Base-by-base conservation (phyloP, 2,329 filamentous ascomycete species). In the Capronia americana region DNA sequence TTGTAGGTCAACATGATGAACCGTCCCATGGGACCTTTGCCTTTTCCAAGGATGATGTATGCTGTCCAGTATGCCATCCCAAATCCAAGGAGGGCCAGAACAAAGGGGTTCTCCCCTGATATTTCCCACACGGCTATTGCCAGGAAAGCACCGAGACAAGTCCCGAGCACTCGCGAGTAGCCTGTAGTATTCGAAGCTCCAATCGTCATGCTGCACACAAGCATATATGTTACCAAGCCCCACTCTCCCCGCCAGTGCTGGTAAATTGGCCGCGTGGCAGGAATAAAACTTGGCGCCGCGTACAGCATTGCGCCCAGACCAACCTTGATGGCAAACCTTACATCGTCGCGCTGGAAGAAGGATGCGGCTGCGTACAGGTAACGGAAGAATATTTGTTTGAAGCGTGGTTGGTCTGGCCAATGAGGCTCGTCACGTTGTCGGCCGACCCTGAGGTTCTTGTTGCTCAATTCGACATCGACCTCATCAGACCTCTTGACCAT, bases 1-100 rank as follows among this genome's bases (percentile, higher is more conserved):
- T 99, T 99, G 83, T 98, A 99, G 0, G 94, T 96, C 54, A 99
- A 86, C 75, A 98, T 87, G 69, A 96, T 95, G 75, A 97, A 98
- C 59, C 95, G 89, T 50, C 93, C 94, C 79, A 98, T 90, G 0
- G 94, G 93, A 0, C 92, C 93, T 76, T 94, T 94, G 53, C 90
- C 90, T 74, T 88, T 86, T 30, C 90, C 91, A 61, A 98, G 82
- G 71, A 96, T 97, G 74, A 97, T 89, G 78, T 94, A 96, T 74
- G 96, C 96, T 72, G 92, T 95, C 75, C 88, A 90, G 34, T 93
- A 84, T 8, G 92, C 89, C 73, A 96, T 89, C 1, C 93, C 74
- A 85, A 91, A 93, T 28, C 95, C 93, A 58, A 96, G 86, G 66
- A 94, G 85, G 5, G 91, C 88, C n/a, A 99, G 86, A 0, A 88